A percentile compares a stretch with the other conserved stretches of the same genome.
These are phyloP conservation scores for Mycena polygramma DNA, from an alignment of 768 basidiomycete species.

Conservation along the genomic window DNA sequence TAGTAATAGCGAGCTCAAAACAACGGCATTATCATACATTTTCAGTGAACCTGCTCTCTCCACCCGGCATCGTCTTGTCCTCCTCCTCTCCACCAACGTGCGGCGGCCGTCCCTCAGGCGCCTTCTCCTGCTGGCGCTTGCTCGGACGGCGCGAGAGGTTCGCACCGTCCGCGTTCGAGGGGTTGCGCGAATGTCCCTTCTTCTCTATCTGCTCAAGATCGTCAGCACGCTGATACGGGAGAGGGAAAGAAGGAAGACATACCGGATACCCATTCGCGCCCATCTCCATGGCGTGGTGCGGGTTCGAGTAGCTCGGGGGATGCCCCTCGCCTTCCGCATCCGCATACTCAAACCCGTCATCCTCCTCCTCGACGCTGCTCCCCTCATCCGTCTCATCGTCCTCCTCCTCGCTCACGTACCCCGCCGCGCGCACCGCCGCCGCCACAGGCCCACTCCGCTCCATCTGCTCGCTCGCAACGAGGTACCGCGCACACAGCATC, in stretches of 20 bases:
- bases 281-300: slow-evolving; percentile 55
- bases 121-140: slow-evolving; percentile 79
- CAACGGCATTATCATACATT: slow-evolving; percentile 16
- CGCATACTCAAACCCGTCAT: slow-evolving; percentile 49
- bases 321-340: slow-evolving; percentile 51
- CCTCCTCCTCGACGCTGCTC: slow-evolving; percentile 70
- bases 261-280: slow-evolving; percentile 74
- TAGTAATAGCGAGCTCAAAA: too few relatives aligned
- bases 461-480: slow-evolving; percentile 94
- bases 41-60: slow-evolving; percentile 41
- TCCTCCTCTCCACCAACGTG: slow-evolving; percentile 37
- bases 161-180: slow-evolving; percentile 42
- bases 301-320: slow-evolving; percentile 70
- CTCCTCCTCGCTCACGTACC: slow-evolving; percentile 86
- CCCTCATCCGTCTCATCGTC: slow-evolving; percentile 72
- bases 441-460: slow-evolving; percentile 93
- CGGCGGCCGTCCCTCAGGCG: slow-evolving; percentile 69
- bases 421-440: slow-evolving; percentile 90
- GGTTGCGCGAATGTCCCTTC: slow-evolving; percentile 43
- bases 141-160: slow-evolving; percentile 60
- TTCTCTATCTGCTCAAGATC: slow-evolving; percentile 51
- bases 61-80: slow-evolving; percentile 27
- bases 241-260: slow-evolving; percentile 47
- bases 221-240: slow-evolving; percentile 1
- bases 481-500: slow-evolving; percentile 93